A percentile compares a stretch with the other conserved stretches of the same genome.
Evolutionary conservation across 2,329 filamentous ascomycete species (phyloP).

Genomic region (Pseudogymnoascus sp.): DNA sequence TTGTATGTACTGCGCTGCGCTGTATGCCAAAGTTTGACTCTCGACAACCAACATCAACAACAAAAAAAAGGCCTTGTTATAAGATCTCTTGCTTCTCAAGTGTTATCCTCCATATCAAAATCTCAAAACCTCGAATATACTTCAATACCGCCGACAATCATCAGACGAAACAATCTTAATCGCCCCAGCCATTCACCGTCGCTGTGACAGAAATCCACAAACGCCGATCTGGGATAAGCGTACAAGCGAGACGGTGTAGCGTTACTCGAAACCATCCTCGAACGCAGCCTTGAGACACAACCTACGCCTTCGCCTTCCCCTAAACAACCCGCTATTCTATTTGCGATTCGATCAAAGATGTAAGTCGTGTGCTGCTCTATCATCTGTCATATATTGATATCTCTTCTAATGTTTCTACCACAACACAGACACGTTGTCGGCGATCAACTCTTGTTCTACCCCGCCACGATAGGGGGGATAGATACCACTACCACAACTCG

Average conservation of each 20-base stretch:
- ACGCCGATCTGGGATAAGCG: constrained; percentile 3
- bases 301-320: background rate
- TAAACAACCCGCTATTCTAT: background rate
- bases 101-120: background rate
- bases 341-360: background rate
- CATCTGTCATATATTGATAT: background rate
- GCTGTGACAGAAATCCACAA: constrained; percentile 3
- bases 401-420: background rate
- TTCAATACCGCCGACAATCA: background rate
- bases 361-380: background rate
- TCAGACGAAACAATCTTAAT: background rate
- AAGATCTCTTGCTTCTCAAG: background rate
- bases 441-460: constrained; percentile 5
- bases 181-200: background rate
- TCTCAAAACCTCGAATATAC: background rate
- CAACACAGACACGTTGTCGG: constrained; percentile 5
- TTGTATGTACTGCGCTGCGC: background rate
- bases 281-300: constrained; percentile 3
- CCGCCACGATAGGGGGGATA: constrained; percentile 8
- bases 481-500: background rate
- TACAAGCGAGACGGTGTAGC: constrained; percentile 8
- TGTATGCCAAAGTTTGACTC: background rate
- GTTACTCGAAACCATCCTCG: constrained; percentile 7
- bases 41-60: background rate
- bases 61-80: background rate